phyloP scores from a whole-genome alignment of 2,329 filamentous ascomycete genomes.

The Aureobasidium uvarum region DNA sequence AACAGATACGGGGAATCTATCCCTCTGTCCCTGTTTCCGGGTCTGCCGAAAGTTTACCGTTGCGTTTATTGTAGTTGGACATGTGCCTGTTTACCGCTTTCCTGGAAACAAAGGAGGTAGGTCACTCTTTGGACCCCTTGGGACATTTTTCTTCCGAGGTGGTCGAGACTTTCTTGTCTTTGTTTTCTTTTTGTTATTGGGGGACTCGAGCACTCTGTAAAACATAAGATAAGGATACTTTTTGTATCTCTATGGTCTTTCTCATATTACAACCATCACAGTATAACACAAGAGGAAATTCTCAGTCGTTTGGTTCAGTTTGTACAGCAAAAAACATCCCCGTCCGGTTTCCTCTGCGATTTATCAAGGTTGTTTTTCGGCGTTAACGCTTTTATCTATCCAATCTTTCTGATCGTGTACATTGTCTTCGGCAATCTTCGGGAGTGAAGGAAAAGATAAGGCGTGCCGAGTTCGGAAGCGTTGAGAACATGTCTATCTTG shows the following conservation, averaged over 20 bases:
- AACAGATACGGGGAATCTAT: too few species aligned
- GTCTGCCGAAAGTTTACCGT: neutral
- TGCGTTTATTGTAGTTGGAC: neutral
- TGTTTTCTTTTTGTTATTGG: neutral
- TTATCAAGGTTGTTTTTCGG: constrained; percentile 14
- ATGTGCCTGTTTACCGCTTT: constrained; percentile 7
- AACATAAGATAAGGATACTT: neutral
- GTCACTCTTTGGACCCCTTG: neutral
- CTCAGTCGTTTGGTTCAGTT: too few species aligned
- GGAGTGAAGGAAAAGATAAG: neutral
- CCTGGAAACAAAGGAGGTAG: neutral
- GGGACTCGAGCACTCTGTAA: neutral
- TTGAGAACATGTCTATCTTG: neutral
- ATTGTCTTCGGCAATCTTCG: constrained; percentile 1
- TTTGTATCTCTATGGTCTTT: too few species aligned
- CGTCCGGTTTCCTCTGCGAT: neutral
- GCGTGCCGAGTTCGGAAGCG: neutral
- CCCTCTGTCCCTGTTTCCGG: neutral
- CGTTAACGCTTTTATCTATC: neutral
- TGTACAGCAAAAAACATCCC: neutral
- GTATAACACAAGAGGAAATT: too few species aligned
- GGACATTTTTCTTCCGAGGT: neutral
- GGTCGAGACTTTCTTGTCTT: neutral
- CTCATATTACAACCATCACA: too few species aligned
- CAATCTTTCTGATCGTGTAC: neutral